Conservation (phyloP, 2,329 filamentous ascomycete genomes). For the Stagonosporopsis rhizophila region DNA sequence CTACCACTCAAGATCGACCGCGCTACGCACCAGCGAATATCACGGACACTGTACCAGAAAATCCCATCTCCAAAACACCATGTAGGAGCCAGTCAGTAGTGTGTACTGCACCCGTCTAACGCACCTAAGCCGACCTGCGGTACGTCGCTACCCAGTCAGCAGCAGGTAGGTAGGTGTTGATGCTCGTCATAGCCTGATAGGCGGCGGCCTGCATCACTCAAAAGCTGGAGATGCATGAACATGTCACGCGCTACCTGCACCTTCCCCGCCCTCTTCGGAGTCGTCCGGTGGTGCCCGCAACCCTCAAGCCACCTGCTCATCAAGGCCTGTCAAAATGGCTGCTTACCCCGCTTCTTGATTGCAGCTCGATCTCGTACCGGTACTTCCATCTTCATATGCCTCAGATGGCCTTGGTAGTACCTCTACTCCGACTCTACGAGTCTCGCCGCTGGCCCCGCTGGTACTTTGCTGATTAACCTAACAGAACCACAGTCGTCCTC, state of each 20-base stretch:
- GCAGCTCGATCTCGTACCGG: constrained; percentile 36
- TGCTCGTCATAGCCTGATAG: constrained; percentile 34
- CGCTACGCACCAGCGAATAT: constrained; percentile 2
- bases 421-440: constrained; percentile 31
- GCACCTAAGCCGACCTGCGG: neutral
- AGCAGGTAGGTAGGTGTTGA: constrained; percentile 8
- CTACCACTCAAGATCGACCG: constrained; percentile 7
- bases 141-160: constrained; percentile 4
- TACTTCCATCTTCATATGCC: constrained; percentile 28
- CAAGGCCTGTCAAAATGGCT: constrained; percentile 16
- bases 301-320: constrained; percentile 48
- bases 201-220: constrained; percentile 37
- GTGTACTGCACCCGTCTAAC: neutral
- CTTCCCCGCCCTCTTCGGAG: constrained; percentile 36
- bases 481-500: constrained; percentile 42
- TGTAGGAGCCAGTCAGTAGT: neutral
- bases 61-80: neutral
- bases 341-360: constrained; percentile 48
- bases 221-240: constrained; percentile 32
- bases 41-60: neutral
- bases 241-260: constrained; percentile 45
- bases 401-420: constrained; percentile 31
- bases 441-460: constrained; percentile 36
- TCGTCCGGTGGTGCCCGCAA: constrained; percentile 40
- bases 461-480: constrained; percentile 41